These are phyloP conservation scores for Colletotrichum sp. DNA, from an alignment of 2,329 filamentous ascomycete genomes.

Conservation along the genomic window DNA sequence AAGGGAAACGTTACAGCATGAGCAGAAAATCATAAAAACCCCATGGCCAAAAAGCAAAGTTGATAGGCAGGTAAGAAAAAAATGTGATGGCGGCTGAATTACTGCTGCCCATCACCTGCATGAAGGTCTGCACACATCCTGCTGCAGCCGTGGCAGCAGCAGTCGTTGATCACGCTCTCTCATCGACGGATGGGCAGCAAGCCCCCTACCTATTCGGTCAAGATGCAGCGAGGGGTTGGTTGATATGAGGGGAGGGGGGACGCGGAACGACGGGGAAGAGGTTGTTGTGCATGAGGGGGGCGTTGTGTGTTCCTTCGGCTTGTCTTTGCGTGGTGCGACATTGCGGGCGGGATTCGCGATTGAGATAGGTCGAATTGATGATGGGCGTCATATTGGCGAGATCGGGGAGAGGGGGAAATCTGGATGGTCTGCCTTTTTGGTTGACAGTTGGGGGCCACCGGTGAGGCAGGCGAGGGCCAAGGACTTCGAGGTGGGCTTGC, in stretches of 20 bases:
- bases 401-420: background rate
- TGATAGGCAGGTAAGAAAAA: background rate
- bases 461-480: background rate
- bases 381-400: background rate
- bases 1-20: background rate
- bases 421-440: background rate
- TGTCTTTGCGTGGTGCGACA: background rate
- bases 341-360: slow-evolving; percentile 4
- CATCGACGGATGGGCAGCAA: background rate
- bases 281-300: background rate
- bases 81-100: slow-evolving; percentile 7
- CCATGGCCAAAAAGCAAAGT: background rate
- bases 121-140: background rate
- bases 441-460: background rate
- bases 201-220: background rate
- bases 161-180: background rate
- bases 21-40: background rate
- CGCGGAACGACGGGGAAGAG: background rate
- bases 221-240: slow-evolving; percentile 6
- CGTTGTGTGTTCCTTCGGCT: background rate
- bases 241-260: background rate
- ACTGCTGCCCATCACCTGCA: slow-evolving; percentile 6
- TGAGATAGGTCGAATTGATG: background rate
- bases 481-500: background rate
- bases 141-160: slow-evolving; percentile 7